Conservation (phyloP, 441 rosid genomes). For the Hura crepitans region DNA sequence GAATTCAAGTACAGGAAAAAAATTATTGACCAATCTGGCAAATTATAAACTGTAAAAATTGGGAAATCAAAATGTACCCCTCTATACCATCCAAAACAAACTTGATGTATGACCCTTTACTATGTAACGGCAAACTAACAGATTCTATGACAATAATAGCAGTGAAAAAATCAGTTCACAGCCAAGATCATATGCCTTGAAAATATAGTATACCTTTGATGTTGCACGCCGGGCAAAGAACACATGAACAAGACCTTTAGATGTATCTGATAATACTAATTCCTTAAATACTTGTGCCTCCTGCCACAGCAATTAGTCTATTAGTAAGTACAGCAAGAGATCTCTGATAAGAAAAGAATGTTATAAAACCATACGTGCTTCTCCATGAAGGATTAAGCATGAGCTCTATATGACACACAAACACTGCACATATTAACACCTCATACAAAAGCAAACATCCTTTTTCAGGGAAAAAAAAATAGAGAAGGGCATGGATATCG, state of each 20-base stretch:
- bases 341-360: constrained; percentile 5
- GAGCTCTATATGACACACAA: not conserved
- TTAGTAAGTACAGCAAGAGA: constrained; percentile 18
- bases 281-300: constrained; percentile 77
- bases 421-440: not conserved
- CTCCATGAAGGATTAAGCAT: not conserved
- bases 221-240: constrained; percentile 82
- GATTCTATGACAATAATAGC: not conserved
- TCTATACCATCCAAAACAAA: not conserved
- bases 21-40: not conserved
- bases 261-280: constrained; percentile 63
- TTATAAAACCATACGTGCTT: constrained; percentile 16
- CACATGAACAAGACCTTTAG: constrained; percentile 79
- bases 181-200: constrained; percentile 10
- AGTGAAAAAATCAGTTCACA: not conserved
- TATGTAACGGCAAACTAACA: not conserved
- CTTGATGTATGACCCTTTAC: not conserved
- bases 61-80: not conserved
- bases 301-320: constrained; percentile 40
- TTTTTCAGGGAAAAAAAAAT: constrained; percentile 4
- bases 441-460: constrained; percentile 16
- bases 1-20: not conserved
- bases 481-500: not conserved
- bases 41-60: not conserved
- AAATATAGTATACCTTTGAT: constrained; percentile 55